Conservation (phyloP, 129 eudicot genomes). For the Apium graveolens region DNA sequence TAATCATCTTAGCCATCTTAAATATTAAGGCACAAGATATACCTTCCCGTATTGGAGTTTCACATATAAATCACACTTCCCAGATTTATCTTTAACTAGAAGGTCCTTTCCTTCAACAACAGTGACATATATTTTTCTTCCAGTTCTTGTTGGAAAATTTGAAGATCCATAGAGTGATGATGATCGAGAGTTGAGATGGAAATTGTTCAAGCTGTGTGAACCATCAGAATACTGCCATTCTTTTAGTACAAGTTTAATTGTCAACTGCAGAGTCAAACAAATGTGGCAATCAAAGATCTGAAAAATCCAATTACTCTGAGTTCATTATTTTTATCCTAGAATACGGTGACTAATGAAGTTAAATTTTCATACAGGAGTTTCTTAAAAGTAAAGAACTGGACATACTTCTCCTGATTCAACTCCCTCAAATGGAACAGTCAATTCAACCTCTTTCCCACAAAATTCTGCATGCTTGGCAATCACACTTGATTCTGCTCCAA, state of each 20-base stretch:
- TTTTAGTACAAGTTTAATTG: conserved; percentile 67
- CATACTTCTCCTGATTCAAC: conserved; percentile 68
- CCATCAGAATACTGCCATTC: conserved; percentile 99
- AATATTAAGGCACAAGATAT: not conserved
- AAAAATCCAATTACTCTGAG: not conserved
- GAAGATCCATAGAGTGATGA: conserved; percentile 43
- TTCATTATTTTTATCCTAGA: not conserved
- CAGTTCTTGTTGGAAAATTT: conserved; percentile 54
- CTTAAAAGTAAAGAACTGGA: not conserved
- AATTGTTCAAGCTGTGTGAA: conserved; percentile 47
- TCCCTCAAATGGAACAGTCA: conserved; percentile 90
- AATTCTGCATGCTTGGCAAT: conserved; percentile 72
- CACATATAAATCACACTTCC: conserved; percentile 57
- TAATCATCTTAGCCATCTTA: not conserved
- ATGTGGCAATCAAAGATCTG: not conserved
- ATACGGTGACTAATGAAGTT: not conserved
- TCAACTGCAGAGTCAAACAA: conserved; percentile 44
- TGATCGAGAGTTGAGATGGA: conserved; percentile 38
- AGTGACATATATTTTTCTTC: conserved; percentile 72
- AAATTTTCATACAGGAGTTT: not conserved
- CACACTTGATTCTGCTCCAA: conserved; percentile 65
- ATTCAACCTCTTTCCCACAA: conserved; percentile 81
- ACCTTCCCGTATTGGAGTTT: conserved; percentile 97
- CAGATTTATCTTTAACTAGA: conserved; percentile 57
- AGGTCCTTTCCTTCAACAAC: conserved; percentile 82